Evolutionary conservation across 2,329 filamentous ascomycete species (phyloP), one percentile per base, ranked within the genome.

Genomic region (Hypocrella siamensis): DNA sequence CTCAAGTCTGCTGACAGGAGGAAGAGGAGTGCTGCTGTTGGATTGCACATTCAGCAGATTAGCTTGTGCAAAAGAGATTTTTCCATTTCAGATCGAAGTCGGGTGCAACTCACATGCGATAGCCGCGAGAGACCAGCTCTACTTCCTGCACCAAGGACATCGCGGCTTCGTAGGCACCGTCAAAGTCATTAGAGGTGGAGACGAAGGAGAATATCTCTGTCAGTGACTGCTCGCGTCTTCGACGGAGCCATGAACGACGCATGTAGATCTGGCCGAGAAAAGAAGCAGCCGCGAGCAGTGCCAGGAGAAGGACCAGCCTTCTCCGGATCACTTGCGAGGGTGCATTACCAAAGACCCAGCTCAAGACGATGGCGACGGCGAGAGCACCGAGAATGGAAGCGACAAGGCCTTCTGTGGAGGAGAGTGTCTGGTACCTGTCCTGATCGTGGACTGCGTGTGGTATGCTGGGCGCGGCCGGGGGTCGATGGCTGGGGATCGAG

Each of bases 91-190:
- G n/a, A n/a, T n/a, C n/a, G n/a, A n/a, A n/a, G n/a, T n/a, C n/a
- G 21, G 30, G 45, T 21, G n/a, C 28, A 30, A 59, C 75, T 53
- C 56, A 84, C 75, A 93, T 65, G 56, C 82, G 70, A 53, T 93
- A 94, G 16, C 86, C 86, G 43, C 86, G 74, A 19, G 86, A 92
- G 17, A 94, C 85, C 19, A 94, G 66, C 57, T 94, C 86, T n/a
- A 94, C 85, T 56, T 94, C 86, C 52, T 93, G 86, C 39, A 94
- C 78, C 37, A 93, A 68, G 24, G 79, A 75, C 34, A 93, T 63
- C 3, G 82, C 79, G 19, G 82, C 79, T 25, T 76, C 75, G 26
- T 72, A 75, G 16, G 78, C 77, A 26, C 76, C 72, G 53, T 94
- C 85, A 43, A 92, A 84, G 31, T 77, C 74, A 47, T 92, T 83